Percentiles rank a stretch among this genome's conserved stretches.
phyloP scores from a whole-genome alignment of 2,329 filamentous ascomycete species.

The Fusarium sambucinum region DNA sequence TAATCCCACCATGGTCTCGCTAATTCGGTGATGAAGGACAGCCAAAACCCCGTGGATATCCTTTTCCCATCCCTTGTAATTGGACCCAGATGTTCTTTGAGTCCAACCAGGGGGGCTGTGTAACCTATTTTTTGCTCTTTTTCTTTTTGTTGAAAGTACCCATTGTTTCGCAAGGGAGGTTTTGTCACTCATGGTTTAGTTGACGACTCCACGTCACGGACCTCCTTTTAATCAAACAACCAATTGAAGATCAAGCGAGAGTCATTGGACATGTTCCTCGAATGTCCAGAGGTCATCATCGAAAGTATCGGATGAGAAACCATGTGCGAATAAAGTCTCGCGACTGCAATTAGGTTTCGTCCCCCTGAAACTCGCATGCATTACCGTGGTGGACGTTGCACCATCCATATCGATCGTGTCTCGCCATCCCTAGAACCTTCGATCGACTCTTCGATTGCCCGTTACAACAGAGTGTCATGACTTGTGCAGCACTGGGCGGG shows the following conservation, averaged over 20 bases:
- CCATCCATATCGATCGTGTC: constrained; percentile 22
- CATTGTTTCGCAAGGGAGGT: constrained; percentile 37
- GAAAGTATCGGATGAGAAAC: neutral
- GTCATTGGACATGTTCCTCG: constrained; percentile 33
- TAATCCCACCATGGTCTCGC: constrained; percentile 32
- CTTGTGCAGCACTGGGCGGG: constrained; percentile 16
- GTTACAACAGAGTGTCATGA: constrained; percentile 15
- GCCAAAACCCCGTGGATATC: neutral
- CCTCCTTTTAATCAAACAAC: constrained; percentile 34
- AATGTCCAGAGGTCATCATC: neutral
- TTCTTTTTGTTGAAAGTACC: neutral
- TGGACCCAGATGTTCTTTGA: constrained; percentile 28
- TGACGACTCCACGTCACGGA: constrained; percentile 41
- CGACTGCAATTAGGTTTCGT: constrained; percentile 23
- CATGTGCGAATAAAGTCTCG: constrained; percentile 23
- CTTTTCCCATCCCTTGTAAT: constrained; percentile 15
- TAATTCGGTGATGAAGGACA: constrained; percentile 16
- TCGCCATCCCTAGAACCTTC: constrained; percentile 26
- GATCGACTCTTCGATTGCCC: constrained; percentile 28
- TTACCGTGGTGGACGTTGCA: constrained; percentile 18
- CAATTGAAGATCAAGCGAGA: constrained; percentile 39
- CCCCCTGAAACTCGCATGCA: constrained; percentile 43
- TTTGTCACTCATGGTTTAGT: constrained; percentile 25
- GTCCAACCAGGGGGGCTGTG: constrained; percentile 32
- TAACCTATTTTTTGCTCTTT: constrained; percentile 25